These are phyloP conservation scores for Erysimum cheiri DNA, from an alignment of 441 rosid species.

Conservation along the genomic window DNA sequence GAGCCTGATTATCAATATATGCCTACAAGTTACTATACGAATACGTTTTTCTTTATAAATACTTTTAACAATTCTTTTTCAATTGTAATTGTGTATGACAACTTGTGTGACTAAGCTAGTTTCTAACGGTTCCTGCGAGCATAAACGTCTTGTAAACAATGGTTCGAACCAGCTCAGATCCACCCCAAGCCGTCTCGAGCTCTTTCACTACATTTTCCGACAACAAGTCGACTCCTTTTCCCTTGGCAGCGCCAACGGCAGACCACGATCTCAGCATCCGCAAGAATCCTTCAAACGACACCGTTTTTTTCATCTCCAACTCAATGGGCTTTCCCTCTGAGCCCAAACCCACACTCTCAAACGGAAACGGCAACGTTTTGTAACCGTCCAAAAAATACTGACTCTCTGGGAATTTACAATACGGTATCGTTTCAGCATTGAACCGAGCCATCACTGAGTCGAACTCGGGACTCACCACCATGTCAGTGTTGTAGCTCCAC, in stretches of 20 bases:
- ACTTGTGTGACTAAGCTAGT: too few species aligned
- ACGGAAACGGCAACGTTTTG: slow-evolving; percentile 64
- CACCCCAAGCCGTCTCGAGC: slow-evolving; percentile 74
- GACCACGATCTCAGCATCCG: slow-evolving; percentile 56
- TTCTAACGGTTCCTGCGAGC: slow-evolving; percentile 54
- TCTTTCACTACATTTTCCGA: slow-evolving; percentile 52
- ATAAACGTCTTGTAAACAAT: slow-evolving; percentile 57
- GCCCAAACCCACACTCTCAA: slow-evolving; percentile 62
- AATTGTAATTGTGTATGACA: too few species aligned
- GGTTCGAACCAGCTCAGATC: slow-evolving; percentile 50
- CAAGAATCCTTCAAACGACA: slow-evolving; percentile 58
- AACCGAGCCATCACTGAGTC: slow-evolving; percentile 51
- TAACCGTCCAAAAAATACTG: slow-evolving; percentile 47
- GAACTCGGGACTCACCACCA: slow-evolving; percentile 51
- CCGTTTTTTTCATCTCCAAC: slow-evolving; percentile 53
- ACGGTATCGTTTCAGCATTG: slow-evolving; percentile 51
- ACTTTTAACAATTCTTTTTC: too few species aligned
- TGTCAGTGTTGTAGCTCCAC: slow-evolving; percentile 59
- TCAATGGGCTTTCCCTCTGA: slow-evolving; percentile 57
- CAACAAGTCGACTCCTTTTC: slow-evolving; percentile 65
- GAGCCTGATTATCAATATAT: too few species aligned
- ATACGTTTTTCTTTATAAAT: too few species aligned
- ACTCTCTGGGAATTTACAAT: slow-evolving; percentile 45
- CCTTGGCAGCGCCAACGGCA: slow-evolving; percentile 56
- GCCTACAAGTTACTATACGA: too few species aligned